Conservation (phyloP, 1,284 basidiomycete genomes). For the Vanrija pseudolonga region DNA sequence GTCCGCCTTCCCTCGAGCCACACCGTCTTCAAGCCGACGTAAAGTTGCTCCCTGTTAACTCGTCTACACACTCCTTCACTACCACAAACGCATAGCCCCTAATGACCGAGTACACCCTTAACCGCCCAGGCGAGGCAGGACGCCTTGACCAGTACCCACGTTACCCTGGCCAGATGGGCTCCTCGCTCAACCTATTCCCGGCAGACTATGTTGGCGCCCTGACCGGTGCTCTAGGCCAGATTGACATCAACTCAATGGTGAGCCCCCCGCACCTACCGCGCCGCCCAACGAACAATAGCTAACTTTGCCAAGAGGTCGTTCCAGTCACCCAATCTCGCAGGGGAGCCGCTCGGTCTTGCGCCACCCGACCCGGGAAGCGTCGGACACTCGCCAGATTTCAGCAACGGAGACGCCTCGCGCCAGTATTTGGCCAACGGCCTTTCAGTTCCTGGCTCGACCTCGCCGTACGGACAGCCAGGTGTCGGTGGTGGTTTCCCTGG, state of each 20-base stretch:
- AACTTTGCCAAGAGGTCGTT: conserved; percentile 10
- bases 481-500: not conserved
- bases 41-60: not conserved
- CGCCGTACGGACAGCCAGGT: conserved; percentile 13
- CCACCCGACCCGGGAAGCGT: conserved; percentile 8
- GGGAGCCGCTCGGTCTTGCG: conserved; percentile 7
- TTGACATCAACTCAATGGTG: conserved; percentile 18
- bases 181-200: conserved; percentile 1
- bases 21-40: no score
- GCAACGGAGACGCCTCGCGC: conserved; percentile 8
- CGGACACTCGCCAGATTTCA: conserved; percentile 19
- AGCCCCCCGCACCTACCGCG: not conserved
- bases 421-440: conserved; percentile 7
- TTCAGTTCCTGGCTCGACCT: not conserved
- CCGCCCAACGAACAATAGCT: not conserved
- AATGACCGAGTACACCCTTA: conserved; percentile 19
- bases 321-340: conserved; percentile 4
- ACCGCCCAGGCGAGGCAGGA: conserved; percentile 14
- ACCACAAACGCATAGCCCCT: not conserved
- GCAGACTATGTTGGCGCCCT: conserved; percentile 17
- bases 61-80: not conserved
- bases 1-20: not conserved
- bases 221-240: conserved; percentile 14
- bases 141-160: conserved; percentile 14
- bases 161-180: conserved; percentile 6